These are phyloP conservation scores for Sisymbrium altissimum DNA, from an alignment of 345 rosid genomes.

Conservation along the genomic window DNA sequence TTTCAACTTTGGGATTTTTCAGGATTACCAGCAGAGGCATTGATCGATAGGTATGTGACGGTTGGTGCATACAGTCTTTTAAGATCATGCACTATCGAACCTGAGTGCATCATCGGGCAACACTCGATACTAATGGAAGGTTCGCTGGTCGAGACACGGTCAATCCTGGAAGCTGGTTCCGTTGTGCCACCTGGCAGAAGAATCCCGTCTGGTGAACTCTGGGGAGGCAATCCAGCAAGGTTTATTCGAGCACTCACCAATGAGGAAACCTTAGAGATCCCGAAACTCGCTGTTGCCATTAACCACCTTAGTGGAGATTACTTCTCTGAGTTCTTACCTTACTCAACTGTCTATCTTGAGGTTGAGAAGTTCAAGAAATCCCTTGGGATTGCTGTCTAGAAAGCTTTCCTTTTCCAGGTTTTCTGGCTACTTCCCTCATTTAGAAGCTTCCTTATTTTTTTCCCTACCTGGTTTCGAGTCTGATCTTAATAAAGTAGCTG, in stretches of 20 bases:
- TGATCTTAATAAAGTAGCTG: slow-evolving; percentile 29
- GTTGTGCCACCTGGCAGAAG: slow-evolving; percentile 95
- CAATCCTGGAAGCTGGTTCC: slow-evolving; percentile 95
- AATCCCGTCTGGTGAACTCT: slow-evolving; percentile 92
- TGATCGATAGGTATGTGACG: slow-evolving; percentile 85
- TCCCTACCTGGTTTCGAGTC: neutral
- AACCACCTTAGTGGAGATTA: slow-evolving; percentile 72
- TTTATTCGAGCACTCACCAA: slow-evolving; percentile 78
- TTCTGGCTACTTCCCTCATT: slow-evolving; percentile 20
- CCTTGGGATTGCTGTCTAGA: slow-evolving; percentile 59
- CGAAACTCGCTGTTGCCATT: slow-evolving; percentile 94
- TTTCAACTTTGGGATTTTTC: slow-evolving; percentile 18
- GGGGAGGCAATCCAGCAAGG: slow-evolving; percentile 99
- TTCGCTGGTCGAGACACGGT: slow-evolving; percentile 82
- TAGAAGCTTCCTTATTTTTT: neutral
- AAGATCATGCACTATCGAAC: slow-evolving; percentile 93
- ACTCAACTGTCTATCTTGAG: slow-evolving; percentile 87
- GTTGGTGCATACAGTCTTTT: slow-evolving; percentile 83
- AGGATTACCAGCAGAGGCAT: slow-evolving; percentile 94
- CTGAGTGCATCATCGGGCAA: slow-evolving; percentile 97
- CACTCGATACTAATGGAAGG: slow-evolving; percentile 99
- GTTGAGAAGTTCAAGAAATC: slow-evolving; percentile 90
- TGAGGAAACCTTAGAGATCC: slow-evolving; percentile 90
- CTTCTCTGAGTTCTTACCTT: slow-evolving; percentile 85
- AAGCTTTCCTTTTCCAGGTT: slow-evolving; percentile 23